Evolutionary conservation across 2,329 filamentous ascomycete genomes (phyloP).

Genomic region (Ceratocystis variospora): DNA sequence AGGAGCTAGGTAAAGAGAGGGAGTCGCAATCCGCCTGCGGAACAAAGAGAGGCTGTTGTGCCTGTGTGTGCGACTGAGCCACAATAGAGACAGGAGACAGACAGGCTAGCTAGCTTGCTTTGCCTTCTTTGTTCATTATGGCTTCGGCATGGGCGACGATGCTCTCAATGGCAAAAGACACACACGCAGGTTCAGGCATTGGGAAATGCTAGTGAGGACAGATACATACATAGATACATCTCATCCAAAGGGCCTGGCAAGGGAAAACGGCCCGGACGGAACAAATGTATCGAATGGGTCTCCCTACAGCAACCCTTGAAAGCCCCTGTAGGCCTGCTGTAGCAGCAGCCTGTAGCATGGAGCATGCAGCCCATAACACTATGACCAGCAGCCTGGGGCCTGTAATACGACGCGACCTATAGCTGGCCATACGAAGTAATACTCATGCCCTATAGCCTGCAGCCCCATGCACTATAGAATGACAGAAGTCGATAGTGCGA

Average conservation of each 20-base stretch:
- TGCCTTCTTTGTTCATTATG: too few relatives aligned
- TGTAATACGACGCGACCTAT: background rate
- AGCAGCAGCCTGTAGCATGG: background rate
- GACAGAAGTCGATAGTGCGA: background rate
- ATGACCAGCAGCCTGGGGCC: background rate
- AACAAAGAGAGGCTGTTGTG: background rate
- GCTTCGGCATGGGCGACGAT: too few relatives aligned
- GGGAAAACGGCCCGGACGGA: too few relatives aligned
- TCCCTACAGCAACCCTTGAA: background rate
- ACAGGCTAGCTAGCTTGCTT: too few relatives aligned
- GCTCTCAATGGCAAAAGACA: too few relatives aligned
- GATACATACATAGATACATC: background rate
- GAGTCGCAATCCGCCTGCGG: background rate
- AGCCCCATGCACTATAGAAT: background rate
- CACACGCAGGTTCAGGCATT: too few relatives aligned
- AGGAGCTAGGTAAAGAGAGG: background rate
- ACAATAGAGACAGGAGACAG: too few relatives aligned
- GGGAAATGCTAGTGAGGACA: too few relatives aligned
- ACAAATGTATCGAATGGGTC: background rate
- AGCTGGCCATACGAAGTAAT: background rate
- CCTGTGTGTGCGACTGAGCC: background rate
- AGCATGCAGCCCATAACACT: background rate
- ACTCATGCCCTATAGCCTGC: background rate
- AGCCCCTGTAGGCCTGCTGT: background rate
- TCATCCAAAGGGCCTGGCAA: too few relatives aligned